phyloP scores from a whole-genome alignment of 176 grass and related monocot genomes.

The Paspalum notatum region DNA sequence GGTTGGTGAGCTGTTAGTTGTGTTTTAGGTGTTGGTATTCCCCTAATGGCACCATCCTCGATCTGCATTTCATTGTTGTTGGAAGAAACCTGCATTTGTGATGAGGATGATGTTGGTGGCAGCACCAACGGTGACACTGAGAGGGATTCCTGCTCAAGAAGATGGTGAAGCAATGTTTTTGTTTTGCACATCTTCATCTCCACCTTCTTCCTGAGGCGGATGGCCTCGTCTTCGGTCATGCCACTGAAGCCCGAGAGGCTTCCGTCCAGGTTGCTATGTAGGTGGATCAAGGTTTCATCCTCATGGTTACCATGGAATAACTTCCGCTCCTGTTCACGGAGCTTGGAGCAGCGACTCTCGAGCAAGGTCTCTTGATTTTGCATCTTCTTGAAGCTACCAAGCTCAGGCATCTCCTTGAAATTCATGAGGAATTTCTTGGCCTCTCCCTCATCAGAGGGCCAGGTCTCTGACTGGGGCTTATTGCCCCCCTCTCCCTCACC shows the following conservation, averaged over 20 bases:
- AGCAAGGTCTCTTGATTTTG: conserved; percentile 50
- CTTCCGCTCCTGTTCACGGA: conserved; percentile 12
- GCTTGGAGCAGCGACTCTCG: not conserved
- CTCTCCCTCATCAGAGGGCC: not conserved
- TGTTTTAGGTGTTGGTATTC: not conserved
- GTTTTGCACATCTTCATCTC: not conserved
- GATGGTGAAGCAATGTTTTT: not conserved
- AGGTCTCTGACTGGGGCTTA: conserved; percentile 19
- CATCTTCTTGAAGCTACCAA: conserved; percentile 40
- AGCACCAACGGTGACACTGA: not conserved
- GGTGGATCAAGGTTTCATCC: not conserved
- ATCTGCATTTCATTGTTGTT: not conserved
- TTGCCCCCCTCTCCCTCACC: not conserved
- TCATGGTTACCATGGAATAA: not conserved
- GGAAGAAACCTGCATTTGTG: not conserved
- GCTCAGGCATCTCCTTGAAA: conserved; percentile 38
- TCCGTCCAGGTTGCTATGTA: conserved; percentile 1
- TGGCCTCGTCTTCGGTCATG: conserved; percentile 20
- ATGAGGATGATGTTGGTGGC: not conserved
- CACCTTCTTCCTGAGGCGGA: not conserved
- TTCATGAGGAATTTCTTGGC: not conserved
- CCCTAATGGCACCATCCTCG: fast-evolving
- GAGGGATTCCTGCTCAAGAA: not conserved
- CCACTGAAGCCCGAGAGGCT: not conserved
- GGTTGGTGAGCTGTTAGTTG: not conserved